Evolutionary conservation across 2,329 filamentous ascomycete genomes (phyloP).

Genomic region (Fusarium bactridioides): DNA sequence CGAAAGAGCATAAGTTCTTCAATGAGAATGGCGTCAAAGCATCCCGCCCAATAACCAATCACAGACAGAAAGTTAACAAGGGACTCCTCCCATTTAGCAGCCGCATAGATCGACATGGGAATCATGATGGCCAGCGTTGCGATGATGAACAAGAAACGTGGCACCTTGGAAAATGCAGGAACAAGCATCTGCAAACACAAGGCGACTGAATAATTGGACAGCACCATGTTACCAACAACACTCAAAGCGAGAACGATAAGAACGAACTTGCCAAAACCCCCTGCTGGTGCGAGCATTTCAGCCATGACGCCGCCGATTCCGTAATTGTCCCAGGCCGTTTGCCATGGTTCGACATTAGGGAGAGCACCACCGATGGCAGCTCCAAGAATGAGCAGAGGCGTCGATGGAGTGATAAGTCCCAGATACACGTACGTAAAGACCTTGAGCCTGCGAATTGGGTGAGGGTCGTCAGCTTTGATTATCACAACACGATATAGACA

Average conservation of each 20-base stretch:
- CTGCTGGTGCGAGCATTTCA: conserved; percentile 44
- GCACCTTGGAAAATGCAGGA: conserved; percentile 51
- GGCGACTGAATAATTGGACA: conserved; percentile 51
- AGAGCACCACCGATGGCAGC: conserved; percentile 50
- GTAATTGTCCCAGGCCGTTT: conserved; percentile 40
- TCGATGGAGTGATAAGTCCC: conserved; percentile 53
- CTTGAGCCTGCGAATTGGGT: conserved; percentile 39
- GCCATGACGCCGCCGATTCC: conserved; percentile 45
- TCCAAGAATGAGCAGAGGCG: conserved; percentile 50
- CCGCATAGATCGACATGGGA: conserved; percentile 52
- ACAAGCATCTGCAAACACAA: conserved; percentile 53
- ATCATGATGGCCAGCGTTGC: conserved; percentile 53
- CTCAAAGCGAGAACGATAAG: conserved; percentile 45
- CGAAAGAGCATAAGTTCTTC: conserved; percentile 56
- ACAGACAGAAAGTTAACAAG: conserved; percentile 55
- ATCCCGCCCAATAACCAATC: conserved; percentile 57
- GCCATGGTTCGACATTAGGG: conserved; percentile 43
- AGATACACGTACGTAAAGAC: conserved; percentile 52
- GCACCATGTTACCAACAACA: conserved; percentile 49
- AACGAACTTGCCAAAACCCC: conserved; percentile 49
- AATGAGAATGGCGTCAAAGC: conserved; percentile 53
- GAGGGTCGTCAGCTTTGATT: conserved; percentile 47
- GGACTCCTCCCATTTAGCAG: conserved; percentile 51
- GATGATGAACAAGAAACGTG: conserved; percentile 53
- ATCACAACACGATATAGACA: background rate